These are phyloP conservation scores for Houttuynia cordata DNA, from an alignment of 164 flowering plant species.

Conservation along the genomic window DNA sequence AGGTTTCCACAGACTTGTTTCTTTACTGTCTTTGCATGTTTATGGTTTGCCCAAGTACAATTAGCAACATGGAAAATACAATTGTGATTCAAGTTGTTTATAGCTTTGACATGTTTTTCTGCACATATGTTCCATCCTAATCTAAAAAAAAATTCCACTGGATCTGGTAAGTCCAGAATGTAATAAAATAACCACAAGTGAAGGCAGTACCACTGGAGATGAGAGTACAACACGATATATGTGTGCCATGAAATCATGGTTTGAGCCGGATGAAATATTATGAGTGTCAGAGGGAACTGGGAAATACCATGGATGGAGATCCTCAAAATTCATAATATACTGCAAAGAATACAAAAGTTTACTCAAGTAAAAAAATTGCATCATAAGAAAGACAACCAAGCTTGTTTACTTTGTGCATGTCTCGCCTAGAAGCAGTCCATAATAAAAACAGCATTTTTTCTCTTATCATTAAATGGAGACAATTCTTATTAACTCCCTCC, in stretches of 20 bases:
- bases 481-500: no score
- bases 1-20: no score
- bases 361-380: background rate
- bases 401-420: no score
- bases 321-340: conserved; percentile 37
- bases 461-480: no score
- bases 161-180: background rate
- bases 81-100: background rate
- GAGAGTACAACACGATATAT: conserved; percentile 75
- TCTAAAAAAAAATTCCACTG: background rate
- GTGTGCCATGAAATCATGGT: conserved; percentile 66
- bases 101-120: background rate
- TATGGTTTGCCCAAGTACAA: background rate
- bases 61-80: background rate
- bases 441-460: no score
- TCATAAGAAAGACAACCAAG: no score
- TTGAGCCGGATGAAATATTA: conserved; percentile 65
- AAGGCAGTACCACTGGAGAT: conserved; percentile 77
- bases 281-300: conserved; percentile 62
- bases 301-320: conserved; percentile 80
- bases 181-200: background rate
- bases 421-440: no score
- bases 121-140: background rate
- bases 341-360: conserved; percentile 34
- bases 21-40: background rate